Base-by-base conservation (phyloP, 2,329 filamentous ascomycete genomes). In the Drechslerella coelobrocha region DNA sequence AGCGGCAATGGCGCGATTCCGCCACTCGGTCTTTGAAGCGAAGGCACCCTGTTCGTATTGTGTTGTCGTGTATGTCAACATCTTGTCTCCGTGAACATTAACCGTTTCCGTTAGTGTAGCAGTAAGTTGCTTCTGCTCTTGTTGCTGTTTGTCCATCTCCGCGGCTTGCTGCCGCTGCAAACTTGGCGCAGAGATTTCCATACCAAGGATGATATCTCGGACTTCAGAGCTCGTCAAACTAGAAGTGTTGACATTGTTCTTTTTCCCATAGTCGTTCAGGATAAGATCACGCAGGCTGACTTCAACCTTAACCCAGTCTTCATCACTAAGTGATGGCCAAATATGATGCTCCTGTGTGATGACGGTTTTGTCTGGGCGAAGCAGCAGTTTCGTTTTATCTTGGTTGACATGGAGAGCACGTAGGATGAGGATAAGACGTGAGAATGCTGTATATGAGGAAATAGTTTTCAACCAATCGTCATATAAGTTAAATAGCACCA, bases 301-400 rank as follows among this genome's bases (percentile, higher is more conserved):
- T 83, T 99, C 94, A n/a, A 99, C 91, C 85, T 97, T 97, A 81
- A 99, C 94, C 94, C 94, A 99, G 73, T 96, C 92, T 76, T 99
- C 94, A 74, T 99, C 94, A 0, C 90, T 88, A 61, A 99, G 82
- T 0, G 91, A 89, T 0, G 94, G 94, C 94, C 94, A 99, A 78
- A 99, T 99, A 79, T 99, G 94, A 81, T 99, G 94, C 77, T 97
- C 92, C 76, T 97, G 92, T 0, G 94, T 99, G 76, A 99, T 96
- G 73, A 99, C 92, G 0, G 89, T 96, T 87, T 97, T 97, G 82
- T 99, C 94, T 0, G 95, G 94, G 54, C 94, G 88, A 43, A 99
- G 82, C 17, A 99, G 86, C 61, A 99, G 85, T 82, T 99, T 99
- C 0, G 94, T 97, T 85, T 97, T 97, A 79, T 99, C 95, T 54